Evolutionary conservation across 1,284 basidiomycete genomes (phyloP).

Genomic region (Mycena citricolor): DNA sequence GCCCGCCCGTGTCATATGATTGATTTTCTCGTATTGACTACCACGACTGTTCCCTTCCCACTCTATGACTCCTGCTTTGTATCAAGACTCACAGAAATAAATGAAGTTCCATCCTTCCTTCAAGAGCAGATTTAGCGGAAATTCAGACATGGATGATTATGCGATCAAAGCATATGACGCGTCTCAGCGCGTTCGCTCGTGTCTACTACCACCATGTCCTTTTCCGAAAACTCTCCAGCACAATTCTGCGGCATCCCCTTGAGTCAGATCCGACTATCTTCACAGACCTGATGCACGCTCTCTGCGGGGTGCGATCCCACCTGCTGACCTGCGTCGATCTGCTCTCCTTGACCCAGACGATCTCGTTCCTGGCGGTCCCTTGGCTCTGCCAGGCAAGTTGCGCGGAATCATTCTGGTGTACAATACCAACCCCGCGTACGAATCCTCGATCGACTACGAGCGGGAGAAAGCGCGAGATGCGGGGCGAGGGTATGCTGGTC

Average conservation of each 20-base stretch:
- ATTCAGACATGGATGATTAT: too few relatives aligned
- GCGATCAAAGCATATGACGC: too few relatives aligned
- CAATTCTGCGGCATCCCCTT: constrained; percentile 31
- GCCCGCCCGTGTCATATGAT: too few relatives aligned
- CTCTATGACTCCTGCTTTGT: too few relatives aligned
- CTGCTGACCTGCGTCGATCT: constrained; percentile 45
- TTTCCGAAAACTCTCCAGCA: too few relatives aligned
- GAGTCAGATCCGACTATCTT: constrained; percentile 38
- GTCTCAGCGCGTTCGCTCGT: too few relatives aligned
- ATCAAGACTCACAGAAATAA: too few relatives aligned
- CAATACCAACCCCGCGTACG: constrained; percentile 31
- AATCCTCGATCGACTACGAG: constrained; percentile 23
- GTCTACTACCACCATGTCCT: too few relatives aligned
- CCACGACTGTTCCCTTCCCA: too few relatives aligned
- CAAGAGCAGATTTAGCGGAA: too few relatives aligned
- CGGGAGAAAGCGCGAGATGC: constrained; percentile 24
- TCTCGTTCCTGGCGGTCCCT: constrained; percentile 24
- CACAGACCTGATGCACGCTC: constrained; percentile 31
- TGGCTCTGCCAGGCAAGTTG: constrained; percentile 41
- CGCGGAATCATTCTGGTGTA: constrained; percentile 45
- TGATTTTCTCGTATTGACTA: too few relatives aligned
- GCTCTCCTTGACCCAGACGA: constrained; percentile 43
- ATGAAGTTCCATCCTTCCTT: too few relatives aligned
- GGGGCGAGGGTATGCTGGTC: constrained; percentile 28
- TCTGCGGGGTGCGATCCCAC: constrained; percentile 36